Evolutionary conservation across 495 filamentous ascomycete genomes (phyloP), one percentile per base, ranked within the genome.

Genomic region (Friedmanniomyces simplex): DNA sequence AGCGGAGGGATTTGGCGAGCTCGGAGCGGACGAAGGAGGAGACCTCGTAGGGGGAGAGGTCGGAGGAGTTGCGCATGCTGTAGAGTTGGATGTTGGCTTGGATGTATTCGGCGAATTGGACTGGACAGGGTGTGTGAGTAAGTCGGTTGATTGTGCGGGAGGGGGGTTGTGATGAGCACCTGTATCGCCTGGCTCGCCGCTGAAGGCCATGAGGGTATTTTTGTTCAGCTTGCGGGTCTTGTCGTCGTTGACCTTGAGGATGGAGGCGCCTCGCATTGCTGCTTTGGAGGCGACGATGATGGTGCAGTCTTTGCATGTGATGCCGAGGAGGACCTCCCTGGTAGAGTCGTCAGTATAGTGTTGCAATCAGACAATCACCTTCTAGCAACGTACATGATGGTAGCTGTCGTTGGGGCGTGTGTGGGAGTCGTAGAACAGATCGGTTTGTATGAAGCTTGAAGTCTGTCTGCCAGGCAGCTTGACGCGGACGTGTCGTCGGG

Each of bases 101-200:
- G 74, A 97, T 90, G 76, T 89, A 97, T 77, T 99, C 93, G 66
- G 93, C 89, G 71, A 99, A 99, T 83, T 99, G 93, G 50, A 97
- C 93, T 95, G 70, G n/a, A 52, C 10, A 24, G 36, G 28, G 28
- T 4, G 28, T 3, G 28, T 4, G 28, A 10, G 28, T 32, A 4
- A 32, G 28, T 32, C 4, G 28, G 28, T 3, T 4, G 28, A 32
- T 10, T 3, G 28, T 32, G 28, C 3, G 45, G 30, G 42, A 42
- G 36, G 28, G 14, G 11, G 34, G 49, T 18, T 47, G 51, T 25
- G 28, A 32, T 32, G 28, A 10, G 60, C 78, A 96, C 91, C 82
- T 63, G 94, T 97, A 70, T 99, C 93, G 67, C 93, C 93, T 56
- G 94, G 85, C 76, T 99, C 93, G 60, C 93, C 93, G 16, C 86